Evolutionary conservation across 768 basidiomycete genomes (phyloP), one percentile per base, ranked within the genome.

Genomic region (Macrocybe gigantea): DNA sequence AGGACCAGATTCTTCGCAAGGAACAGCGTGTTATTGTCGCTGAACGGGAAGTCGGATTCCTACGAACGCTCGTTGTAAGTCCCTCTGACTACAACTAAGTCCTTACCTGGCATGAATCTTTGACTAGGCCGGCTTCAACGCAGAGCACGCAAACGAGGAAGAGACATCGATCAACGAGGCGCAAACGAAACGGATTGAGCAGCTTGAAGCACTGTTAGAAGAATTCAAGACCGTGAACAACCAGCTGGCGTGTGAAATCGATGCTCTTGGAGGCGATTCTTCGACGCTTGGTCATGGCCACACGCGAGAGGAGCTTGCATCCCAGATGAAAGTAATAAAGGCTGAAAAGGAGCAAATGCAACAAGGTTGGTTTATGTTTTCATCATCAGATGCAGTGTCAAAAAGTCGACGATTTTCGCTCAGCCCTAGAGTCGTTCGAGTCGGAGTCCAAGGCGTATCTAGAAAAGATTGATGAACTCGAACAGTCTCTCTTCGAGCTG

Each of bases 401-500:
- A 22, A 22, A 22, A 22, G 2, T 22, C 22, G 4, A 22, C 22
- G 22, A 22, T 4, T 22, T 22, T 1, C 30, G 40, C 7, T 15
- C 45, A 85, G 82, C 71, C 11, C 69, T 83, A 15, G 60, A 73
- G 22, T 64, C 69, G 44, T 65, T 68, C 0, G 65, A 69, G 31
- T 53, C 60, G 0, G 66, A 64, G 35, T 49, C 59, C 35, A 66
- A 70, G 41, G 51, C 63, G 35, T 72, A 77, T 11, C 64, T 74
- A 1, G 70, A 70, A 44, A 74, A 74, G 60, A 79, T 88, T 33
- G 88, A 90, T 22, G 59, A 69, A n/a, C 73, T 91, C 34, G 86
- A 89, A 56, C 90, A 92, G 60, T 72, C 75, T 7, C 74, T 93
- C 6, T 90, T 88, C 59, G 87, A 92, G 45, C 72, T 91, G 1